phyloP scores from a whole-genome alignment of 805 yeast genomes.

The Candida saitoana region DNA sequence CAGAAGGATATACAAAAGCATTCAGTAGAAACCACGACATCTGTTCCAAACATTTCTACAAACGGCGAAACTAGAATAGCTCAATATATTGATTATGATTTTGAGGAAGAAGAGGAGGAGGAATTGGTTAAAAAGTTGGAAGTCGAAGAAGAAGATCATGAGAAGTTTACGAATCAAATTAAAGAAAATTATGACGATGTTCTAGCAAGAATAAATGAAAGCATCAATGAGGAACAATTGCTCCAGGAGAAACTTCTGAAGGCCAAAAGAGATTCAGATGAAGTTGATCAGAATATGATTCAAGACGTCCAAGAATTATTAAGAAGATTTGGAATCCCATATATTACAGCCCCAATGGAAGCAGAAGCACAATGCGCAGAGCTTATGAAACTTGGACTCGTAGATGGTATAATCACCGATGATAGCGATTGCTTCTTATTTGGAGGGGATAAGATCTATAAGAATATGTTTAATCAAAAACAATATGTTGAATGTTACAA shows the following conservation, averaged over 20 bases:
- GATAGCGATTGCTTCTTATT: conserved; percentile 95
- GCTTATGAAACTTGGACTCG: conserved; percentile 59
- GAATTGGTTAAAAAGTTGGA: conserved; percentile 57
- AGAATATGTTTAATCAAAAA: conserved; percentile 91
- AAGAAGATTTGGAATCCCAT: conserved; percentile 89
- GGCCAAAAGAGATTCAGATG: conserved; percentile 85
- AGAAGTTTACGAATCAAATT: conserved; percentile 46
- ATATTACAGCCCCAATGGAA: conserved; percentile 94
- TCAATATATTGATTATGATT: conserved; percentile 52
- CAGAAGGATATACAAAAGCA: background rate
- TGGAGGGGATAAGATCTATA: conserved; percentile 81
- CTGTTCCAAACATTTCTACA: background rate
- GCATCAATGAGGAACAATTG: conserved; percentile 41
- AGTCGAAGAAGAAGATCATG: conserved; percentile 71
- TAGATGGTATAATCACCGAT: conserved; percentile 94
- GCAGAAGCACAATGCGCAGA: conserved; percentile 99
- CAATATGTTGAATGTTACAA: conserved; percentile 85
- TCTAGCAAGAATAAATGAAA: conserved; percentile 22
- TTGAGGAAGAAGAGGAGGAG: conserved; percentile 75
- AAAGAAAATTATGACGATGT: conserved; percentile 15
- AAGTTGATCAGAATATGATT: conserved; percentile 82
- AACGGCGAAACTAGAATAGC: conserved; percentile 11
- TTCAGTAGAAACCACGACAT: background rate
- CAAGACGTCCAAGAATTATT: conserved; percentile 86
- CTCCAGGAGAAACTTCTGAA: conserved; percentile 60